These are phyloP conservation scores for Kandelia obovata DNA, from an alignment of 345 rosid genomes.

Conservation along the genomic window DNA sequence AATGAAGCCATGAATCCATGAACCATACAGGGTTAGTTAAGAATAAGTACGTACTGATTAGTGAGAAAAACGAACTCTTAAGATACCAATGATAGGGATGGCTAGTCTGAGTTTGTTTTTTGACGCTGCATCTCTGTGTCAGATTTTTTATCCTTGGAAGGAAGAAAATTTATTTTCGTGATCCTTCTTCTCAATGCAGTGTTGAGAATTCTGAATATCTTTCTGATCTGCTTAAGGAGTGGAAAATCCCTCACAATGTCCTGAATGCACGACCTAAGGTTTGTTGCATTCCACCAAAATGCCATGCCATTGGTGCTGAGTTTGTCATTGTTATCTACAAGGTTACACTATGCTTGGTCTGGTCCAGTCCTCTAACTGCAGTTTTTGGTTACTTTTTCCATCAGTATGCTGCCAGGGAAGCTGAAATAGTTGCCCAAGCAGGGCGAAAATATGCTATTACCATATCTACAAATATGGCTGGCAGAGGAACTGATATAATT, in stretches of 20 bases:
- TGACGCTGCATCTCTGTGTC: not conserved
- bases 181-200: constrained; percentile 46
- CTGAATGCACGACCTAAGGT: constrained; percentile 98
- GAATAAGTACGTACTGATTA: too few species aligned
- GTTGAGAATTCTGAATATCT: constrained; percentile 91
- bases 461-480: constrained; percentile 97
- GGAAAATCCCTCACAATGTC: constrained; percentile 86
- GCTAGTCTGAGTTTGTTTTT: too few species aligned
- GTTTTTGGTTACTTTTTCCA: constrained; percentile 14
- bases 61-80: too few species aligned
- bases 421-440: constrained; percentile 90
- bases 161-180: constrained; percentile 13
- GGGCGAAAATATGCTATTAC: constrained; percentile 91
- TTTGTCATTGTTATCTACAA: constrained; percentile 2
- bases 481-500: constrained; percentile 95
- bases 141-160: constrained; percentile 1
- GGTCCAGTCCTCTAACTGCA: constrained; percentile 8
- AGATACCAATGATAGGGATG: too few species aligned
- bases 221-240: constrained; percentile 74
- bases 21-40: too few species aligned
- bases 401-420: constrained; percentile 97
- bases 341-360: not conserved
- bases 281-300: constrained; percentile 12
- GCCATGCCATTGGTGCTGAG: not conserved
- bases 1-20: too few species aligned